Evolutionary conservation across 768 basidiomycete genomes (phyloP), one percentile per base, ranked within the genome.

Genomic region (Chlorophyllum brunneum): DNA sequence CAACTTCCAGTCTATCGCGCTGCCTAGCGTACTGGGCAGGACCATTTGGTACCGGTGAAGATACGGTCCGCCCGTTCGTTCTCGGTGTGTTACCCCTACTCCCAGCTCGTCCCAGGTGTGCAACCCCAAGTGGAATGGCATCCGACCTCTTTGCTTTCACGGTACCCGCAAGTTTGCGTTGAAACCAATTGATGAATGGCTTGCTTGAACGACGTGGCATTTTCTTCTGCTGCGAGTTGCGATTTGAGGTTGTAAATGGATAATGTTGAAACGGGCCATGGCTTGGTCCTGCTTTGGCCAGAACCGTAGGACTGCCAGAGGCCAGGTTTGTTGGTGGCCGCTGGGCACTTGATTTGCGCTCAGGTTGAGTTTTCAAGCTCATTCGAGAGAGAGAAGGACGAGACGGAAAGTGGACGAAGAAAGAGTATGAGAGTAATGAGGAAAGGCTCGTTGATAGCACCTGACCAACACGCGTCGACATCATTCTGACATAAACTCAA

Each of bases 151-250:
- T 83, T 18, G 72, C 61, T 55, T 78, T 81, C 31, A 74, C 81
- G 18, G 84, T 78, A 22, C 88, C 88, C 30, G 83, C 85, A 11
- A 93, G 75, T 67, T 93, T 93, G 57, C 88, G 82, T 62, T 92
- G 90, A 55, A 93, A 83, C 91, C 91, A 93, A 59, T 89, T 87
- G 61, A 93, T 84, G 59, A 93, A 86, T 7, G 91, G 91, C 64
- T 90, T 88, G 66, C 89, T 86, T 15, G 86, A 81, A 33, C 85
- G 81, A 42, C 81, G 79, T 49, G 83, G 69, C 5, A 80, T 63
- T 64, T 86, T 88, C 72, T 88, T 87, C 51, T 73, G 68, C 56
- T 78, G 77, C 29, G 64, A 59, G 3, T 69, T 56, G 54, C 75
- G 75, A 23, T 61, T 58, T 54, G 58, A 31, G 56, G 54, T 22